Evolutionary conservation across 768 basidiomycete genomes (phyloP).

Genomic region (Amanita exitialis): DNA sequence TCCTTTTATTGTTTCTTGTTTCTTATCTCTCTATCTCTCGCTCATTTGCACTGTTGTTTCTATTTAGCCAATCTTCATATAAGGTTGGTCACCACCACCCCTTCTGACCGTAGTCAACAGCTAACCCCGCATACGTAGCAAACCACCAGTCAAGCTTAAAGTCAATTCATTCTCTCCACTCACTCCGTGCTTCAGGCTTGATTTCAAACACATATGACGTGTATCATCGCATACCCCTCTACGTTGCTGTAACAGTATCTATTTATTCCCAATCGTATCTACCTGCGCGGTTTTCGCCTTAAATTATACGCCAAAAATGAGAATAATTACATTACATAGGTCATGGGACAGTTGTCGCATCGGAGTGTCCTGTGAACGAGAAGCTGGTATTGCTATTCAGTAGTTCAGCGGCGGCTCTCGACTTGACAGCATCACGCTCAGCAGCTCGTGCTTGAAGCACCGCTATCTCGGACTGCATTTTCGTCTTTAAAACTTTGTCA

Average conservation of each 20-base stretch:
- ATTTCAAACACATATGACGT: background rate
- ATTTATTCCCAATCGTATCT: background rate
- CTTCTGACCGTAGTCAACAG: background rate
- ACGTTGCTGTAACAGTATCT: background rate
- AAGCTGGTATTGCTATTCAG: conserved; percentile 2
- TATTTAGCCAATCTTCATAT: background rate
- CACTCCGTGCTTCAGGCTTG: background rate
- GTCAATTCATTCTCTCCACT: background rate
- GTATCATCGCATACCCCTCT: background rate
- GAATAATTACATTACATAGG: background rate
- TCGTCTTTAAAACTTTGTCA: conserved; percentile 27
- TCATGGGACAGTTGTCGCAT: conserved; percentile 10
- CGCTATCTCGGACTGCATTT: conserved; percentile 50
- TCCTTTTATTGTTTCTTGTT: background rate
- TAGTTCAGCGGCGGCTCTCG: background rate
- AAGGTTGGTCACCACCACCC: background rate
- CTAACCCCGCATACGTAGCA: background rate
- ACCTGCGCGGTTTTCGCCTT: background rate
- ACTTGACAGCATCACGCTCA: conserved; percentile 23
- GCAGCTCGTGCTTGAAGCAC: conserved; percentile 39
- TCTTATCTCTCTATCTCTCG: background rate
- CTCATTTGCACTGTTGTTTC: background rate
- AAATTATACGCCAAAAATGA: background rate
- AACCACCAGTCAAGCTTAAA: background rate
- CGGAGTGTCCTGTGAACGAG: conserved; percentile 11